A percentile compares a stretch with the other conserved stretches of the same genome.
These are phyloP conservation scores for Hyaloscypha hepaticicola DNA, from an alignment of 495 filamentous ascomycete species.

Conservation along the genomic window DNA sequence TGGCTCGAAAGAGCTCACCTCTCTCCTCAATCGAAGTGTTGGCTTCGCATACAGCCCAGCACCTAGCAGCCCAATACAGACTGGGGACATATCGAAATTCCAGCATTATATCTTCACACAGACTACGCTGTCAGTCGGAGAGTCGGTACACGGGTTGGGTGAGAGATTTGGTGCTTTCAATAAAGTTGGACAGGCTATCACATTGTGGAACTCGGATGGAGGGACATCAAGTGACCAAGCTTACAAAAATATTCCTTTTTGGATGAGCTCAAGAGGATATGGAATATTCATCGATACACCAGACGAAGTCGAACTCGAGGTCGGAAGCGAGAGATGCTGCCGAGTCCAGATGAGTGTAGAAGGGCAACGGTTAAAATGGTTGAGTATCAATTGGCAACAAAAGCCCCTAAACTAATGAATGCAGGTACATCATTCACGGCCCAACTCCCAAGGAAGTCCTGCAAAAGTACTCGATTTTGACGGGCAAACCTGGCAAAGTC, in stretches of 20 bases:
- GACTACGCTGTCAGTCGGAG: constrained; percentile 62
- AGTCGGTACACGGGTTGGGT: constrained; percentile 67
- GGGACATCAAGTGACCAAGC: constrained; percentile 69
- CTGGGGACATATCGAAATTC: constrained; percentile 52
- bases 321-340: constrained; percentile 65
- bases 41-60: constrained; percentile 55
- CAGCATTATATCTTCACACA: constrained; percentile 62
- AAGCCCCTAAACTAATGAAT: constrained; percentile 34
- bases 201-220: constrained; percentile 72
- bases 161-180: constrained; percentile 70
- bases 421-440: constrained; percentile 63
- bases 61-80: constrained; percentile 49
- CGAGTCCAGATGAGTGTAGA: constrained; percentile 63
- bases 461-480: constrained; percentile 59
- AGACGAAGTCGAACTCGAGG: constrained; percentile 60
- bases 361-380: constrained; percentile 57
- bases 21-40: constrained; percentile 59
- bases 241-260: constrained; percentile 75
- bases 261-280: constrained; percentile 65
- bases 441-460: constrained; percentile 66
- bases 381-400: neutral
- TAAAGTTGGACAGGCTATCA: constrained; percentile 66
- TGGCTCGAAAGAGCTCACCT: constrained; percentile 51
- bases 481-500: constrained; percentile 57
- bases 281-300: constrained; percentile 68